Percentiles rank a stretch among this genome's conserved stretches.
These are phyloP conservation scores for Suillus subalutaceus DNA, from an alignment of 768 basidiomycete species.

Conservation along the genomic window DNA sequence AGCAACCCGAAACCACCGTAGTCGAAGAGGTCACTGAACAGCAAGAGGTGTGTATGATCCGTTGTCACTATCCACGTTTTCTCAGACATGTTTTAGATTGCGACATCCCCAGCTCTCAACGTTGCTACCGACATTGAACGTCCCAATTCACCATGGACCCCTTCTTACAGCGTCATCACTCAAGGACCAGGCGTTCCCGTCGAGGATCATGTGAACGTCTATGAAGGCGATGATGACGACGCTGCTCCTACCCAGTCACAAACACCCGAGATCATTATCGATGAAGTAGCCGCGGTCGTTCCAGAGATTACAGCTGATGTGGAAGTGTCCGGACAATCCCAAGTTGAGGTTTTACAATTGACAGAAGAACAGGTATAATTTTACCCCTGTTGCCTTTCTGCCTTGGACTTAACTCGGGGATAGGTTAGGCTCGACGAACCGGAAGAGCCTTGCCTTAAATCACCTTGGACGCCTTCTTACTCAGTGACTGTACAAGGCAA, in stretches of 20 bases:
- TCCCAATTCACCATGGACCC: conserved; percentile 54
- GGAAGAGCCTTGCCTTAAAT: conserved; percentile 12
- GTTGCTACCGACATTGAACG: conserved; percentile 35
- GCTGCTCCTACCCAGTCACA: background rate
- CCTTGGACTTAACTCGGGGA: background rate
- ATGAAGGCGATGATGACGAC: background rate
- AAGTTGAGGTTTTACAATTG: background rate
- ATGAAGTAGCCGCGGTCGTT: conserved; percentile 6
- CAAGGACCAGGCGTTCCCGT: conserved; percentile 38
- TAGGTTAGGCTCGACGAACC: background rate
- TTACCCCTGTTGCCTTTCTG: background rate
- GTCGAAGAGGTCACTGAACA: conserved; percentile 8
- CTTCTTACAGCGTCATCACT: conserved; percentile 54
- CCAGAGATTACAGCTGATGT: background rate
- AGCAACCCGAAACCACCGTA: background rate
- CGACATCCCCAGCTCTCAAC: background rate
- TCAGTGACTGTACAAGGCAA: conserved; percentile 45
- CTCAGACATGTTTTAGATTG: conserved; percentile 3
- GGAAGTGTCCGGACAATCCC: background rate
- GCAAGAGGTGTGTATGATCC: background rate
- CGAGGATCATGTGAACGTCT: conserved; percentile 15
- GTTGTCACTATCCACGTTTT: background rate
- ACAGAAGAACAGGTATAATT: background rate
- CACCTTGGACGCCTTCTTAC: conserved; percentile 46
- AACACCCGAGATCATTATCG: conserved; percentile 8